Evolutionary conservation across 139 green algal genomes (phyloP).

Genomic region (Dunaliella primolecta): DNA sequence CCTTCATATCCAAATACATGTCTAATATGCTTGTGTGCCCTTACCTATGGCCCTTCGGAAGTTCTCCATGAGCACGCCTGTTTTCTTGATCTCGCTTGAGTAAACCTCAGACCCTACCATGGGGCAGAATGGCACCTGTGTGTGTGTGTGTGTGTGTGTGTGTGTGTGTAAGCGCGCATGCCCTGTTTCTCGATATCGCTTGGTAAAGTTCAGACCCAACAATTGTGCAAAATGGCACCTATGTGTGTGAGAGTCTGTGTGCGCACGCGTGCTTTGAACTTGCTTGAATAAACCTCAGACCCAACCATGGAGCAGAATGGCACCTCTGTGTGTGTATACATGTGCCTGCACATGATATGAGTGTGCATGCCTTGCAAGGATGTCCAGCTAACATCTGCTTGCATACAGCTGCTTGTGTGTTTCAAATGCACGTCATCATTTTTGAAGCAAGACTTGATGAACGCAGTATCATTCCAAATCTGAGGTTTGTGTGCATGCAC

Average conservation of each 20-base stretch:
- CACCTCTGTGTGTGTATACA: too few species aligned
- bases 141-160: neutral
- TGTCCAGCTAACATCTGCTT: neutral
- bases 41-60: conserved; percentile 94
- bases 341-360: too few species aligned
- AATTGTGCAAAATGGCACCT: neutral
- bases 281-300: neutral
- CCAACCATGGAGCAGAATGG: neutral
- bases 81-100: conserved; percentile 98
- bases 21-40: too few species aligned
- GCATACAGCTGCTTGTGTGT: too few species aligned
- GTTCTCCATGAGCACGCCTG: conserved; percentile 99
- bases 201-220: neutral
- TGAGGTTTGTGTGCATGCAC: too few species aligned
- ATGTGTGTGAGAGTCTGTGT: neutral
- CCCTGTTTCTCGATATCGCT: neutral
- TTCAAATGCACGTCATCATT: too few species aligned
- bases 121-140: conserved; percentile 97
- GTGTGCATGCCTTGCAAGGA: too few species aligned
- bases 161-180: neutral
- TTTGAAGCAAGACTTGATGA: too few species aligned
- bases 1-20: too few species aligned
- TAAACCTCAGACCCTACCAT: conserved; percentile 99
- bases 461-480: too few species aligned
- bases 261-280: neutral